Evolutionary conservation across 371 early-diverging fungal genomes (phyloP), one percentile per base, ranked within the genome.

Genomic region (Lichtheimia corymbifera): DNA sequence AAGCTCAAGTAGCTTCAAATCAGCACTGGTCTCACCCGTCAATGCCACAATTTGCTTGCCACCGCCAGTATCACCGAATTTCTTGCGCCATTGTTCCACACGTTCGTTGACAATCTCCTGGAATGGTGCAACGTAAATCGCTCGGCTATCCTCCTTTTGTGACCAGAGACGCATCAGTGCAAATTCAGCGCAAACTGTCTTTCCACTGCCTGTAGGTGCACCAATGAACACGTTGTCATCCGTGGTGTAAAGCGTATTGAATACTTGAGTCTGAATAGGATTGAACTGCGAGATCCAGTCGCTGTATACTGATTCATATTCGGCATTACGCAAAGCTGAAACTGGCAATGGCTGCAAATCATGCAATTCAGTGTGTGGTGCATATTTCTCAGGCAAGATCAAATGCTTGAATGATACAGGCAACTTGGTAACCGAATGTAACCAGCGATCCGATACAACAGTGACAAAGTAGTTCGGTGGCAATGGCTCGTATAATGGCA

Each of bases 171-270:
- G 89, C 64, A 96, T 70, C 64, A 99, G 74, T 4, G 98, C 97
- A 75, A 98, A 91, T 75, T 98, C 97, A 27, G 97, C 99, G 57
- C 93, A 91, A 20, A 97, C 86, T 3, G 99, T 97, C 83, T 99
- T 99, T 47, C 99, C 99, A 47, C 91, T 85, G 17, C 99, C 99
- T 14, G 98, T 90, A 18, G 99, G 95, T 2, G 99, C 98, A 50
- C 94, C 97, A 52, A 99, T 80, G 54, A 99, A 90, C 4, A 91
- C 86, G 67, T 96, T 99, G 35, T 95, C 93, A 63, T 97, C 93
- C 7, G 89, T 83, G 9, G 87, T 85, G 77, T 97, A 99, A 41
- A 98, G 79, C 1, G 95, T 73, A 66, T 97, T 87, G 82, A 97
- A 98, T 2, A 93, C 91, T 72, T 95, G 94, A 0, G 99, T 97